A percentile compares a stretch with the other conserved stretches of the same genome.
phyloP scores from a whole-genome alignment of 1,139 yeast species.

The Hanseniaspora uvarum region DNA sequence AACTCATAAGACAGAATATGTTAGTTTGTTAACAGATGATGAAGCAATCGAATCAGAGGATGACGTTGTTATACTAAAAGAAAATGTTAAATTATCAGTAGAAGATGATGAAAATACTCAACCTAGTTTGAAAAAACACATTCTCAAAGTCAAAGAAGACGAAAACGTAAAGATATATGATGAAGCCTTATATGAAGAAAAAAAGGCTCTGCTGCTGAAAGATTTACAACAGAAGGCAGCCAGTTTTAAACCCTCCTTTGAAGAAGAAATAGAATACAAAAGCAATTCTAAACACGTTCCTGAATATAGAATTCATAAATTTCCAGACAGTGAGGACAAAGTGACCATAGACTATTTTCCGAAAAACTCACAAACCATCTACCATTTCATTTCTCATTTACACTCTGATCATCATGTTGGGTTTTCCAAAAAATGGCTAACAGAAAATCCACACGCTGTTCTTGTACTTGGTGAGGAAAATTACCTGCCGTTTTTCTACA shows the following conservation, averaged over 20 bases:
- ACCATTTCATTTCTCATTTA: constrained; percentile 67
- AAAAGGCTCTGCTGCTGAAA: background rate
- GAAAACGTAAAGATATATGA: background rate
- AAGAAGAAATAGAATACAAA: background rate
- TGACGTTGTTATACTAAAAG: constrained; percentile 21
- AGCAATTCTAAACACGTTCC: constrained; percentile 21
- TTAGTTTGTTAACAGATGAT: background rate
- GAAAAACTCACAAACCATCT: constrained; percentile 53
- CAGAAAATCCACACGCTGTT: constrained; percentile 33
- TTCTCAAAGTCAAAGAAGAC: background rate
- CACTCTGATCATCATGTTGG: constrained; percentile 95
- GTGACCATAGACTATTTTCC: constrained; percentile 42
- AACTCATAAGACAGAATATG: background rate
- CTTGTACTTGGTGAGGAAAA: constrained; percentile 23
- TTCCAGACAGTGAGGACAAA: constrained; percentile 32
- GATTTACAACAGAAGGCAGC: background rate
- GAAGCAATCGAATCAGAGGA: background rate
- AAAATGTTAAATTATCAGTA: constrained; percentile 14
- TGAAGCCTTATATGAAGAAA: background rate
- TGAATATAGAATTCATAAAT: constrained; percentile 27
- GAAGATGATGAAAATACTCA: background rate
- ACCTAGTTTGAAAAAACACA: background rate
- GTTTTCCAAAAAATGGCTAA: constrained; percentile 62
- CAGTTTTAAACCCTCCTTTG: background rate
- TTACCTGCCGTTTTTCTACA: constrained; percentile 32